Conservation (phyloP, 83 land plant species). For the Isoetes engelmannii region DNA sequence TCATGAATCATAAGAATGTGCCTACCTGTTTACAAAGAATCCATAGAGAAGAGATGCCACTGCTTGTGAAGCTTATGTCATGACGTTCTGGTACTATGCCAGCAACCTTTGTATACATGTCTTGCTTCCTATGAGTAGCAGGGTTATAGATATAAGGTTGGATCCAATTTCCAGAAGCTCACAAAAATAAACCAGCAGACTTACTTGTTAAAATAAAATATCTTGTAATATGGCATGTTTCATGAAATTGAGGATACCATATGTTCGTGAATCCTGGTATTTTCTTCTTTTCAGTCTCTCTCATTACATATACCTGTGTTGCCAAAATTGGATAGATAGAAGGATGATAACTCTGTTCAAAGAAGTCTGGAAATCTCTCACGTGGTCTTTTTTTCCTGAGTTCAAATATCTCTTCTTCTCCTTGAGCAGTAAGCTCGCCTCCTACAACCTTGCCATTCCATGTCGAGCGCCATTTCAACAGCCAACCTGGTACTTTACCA, state of each 20-base stretch:
- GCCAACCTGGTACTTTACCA: conserved; percentile 17
- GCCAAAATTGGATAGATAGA: conserved; percentile 24
- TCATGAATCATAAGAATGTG: no score
- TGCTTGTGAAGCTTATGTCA: no score
- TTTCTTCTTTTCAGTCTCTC: no score
- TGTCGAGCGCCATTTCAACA: conserved; percentile 25
- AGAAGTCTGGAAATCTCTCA: conserved; percentile 16
- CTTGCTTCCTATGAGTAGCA: no score
- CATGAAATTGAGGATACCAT: conserved; percentile 80
- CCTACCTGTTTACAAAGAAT: no score
- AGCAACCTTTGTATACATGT: no score
- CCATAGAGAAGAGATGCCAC: no score
- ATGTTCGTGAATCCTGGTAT: conserved; percentile 66
- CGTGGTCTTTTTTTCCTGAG: conserved; percentile 24
- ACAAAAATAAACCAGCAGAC: no score
- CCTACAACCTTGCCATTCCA: conserved; percentile 27
- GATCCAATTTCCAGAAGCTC: no score
- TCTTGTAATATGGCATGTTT: conserved; percentile 78
- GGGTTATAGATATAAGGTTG: no score
- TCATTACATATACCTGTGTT: conserved; percentile 26
- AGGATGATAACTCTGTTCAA: conserved; percentile 29
- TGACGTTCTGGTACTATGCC: no score
- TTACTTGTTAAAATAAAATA: background rate
- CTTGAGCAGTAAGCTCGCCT: conserved; percentile 26
- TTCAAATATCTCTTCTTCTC: conserved; percentile 30